These are phyloP conservation scores for Huntiella bhutanensis DNA, from an alignment of 2,329 filamentous ascomycete genomes.

Conservation along the genomic window DNA sequence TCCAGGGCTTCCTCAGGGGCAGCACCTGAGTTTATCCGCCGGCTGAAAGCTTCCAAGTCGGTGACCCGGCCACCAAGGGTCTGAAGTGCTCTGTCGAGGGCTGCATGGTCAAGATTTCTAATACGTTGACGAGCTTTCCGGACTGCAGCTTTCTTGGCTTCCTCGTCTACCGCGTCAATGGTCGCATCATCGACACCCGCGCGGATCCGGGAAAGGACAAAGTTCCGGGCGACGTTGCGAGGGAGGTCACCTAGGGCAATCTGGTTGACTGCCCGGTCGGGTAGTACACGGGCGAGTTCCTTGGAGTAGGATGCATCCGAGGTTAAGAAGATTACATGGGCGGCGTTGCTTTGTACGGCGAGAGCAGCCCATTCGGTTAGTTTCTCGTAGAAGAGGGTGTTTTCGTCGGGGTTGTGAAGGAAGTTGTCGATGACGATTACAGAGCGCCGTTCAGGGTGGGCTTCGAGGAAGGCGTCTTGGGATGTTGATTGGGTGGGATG, in stretches of 20 bases:
- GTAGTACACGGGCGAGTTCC: constrained; percentile 66
- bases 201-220: constrained; percentile 61
- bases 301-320: constrained; percentile 80
- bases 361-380: constrained; percentile 78
- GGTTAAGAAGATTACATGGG: constrained; percentile 87
- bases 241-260: constrained; percentile 74
- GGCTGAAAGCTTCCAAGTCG: constrained; percentile 84
- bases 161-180: constrained; percentile 20
- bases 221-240: constrained; percentile 70
- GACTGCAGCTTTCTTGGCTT: constrained; percentile 18
- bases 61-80: constrained; percentile 80
- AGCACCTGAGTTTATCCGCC: constrained; percentile 73
- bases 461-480: constrained; percentile 77
- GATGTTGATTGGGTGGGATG: constrained; percentile 55
- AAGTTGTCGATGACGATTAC: constrained; percentile 89
- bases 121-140: constrained; percentile 1
- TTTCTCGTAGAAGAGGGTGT: constrained; percentile 50
- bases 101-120: constrained; percentile 32
- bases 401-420: constrained; percentile 54
- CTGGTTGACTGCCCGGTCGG: constrained; percentile 76
- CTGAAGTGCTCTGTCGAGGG: constrained; percentile 66
- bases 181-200: constrained; percentile 14
- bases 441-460: constrained; percentile 64
- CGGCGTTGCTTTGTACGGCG: constrained; percentile 69
- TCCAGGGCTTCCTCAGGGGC: constrained; percentile 60